Evolutionary conservation across 1,139 yeast genomes (phyloP).

Genomic region (Wickerhamomyces sp.): DNA sequence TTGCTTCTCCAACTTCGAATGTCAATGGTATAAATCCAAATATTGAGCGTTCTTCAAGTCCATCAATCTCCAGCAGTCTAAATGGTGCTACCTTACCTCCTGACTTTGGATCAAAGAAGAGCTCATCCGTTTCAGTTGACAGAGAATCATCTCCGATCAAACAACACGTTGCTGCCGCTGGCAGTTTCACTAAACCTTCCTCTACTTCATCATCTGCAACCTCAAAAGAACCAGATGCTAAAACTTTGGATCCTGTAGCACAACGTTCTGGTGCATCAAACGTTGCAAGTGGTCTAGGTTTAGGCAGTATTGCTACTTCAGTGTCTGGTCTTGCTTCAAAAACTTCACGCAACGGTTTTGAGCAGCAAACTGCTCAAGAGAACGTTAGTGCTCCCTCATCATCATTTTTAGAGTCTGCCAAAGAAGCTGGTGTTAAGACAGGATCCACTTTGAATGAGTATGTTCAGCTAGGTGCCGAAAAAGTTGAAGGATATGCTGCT

Average conservation of each 20-base stretch:
- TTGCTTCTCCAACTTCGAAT: constrained; percentile 7
- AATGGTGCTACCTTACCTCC: constrained; percentile 26
- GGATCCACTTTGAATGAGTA: constrained; percentile 6
- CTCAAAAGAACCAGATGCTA: background rate
- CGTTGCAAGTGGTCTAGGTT: background rate
- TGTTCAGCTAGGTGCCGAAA: constrained; percentile 13
- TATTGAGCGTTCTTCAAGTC: constrained; percentile 1
- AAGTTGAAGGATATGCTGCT: constrained; percentile 12
- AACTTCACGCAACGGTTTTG: constrained; percentile 4
- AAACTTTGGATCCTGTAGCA: constrained; percentile 4
- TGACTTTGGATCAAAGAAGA: constrained; percentile 15
- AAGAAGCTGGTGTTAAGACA: constrained; percentile 3
- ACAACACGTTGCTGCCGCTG: constrained; percentile 2
- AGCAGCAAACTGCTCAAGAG: background rate
- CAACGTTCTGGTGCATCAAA: constrained; percentile 1
- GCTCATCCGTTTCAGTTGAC: background rate
- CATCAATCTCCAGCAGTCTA: constrained; percentile 13
- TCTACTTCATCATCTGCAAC: no score
- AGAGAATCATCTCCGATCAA: constrained; percentile 1
- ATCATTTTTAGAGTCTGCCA: constrained; percentile 4
- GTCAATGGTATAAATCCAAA: constrained; percentile 7
- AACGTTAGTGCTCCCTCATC: background rate
- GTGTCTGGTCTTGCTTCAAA: constrained; percentile 4
- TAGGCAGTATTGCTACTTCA: constrained; percentile 8
- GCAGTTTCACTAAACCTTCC: background rate